Evolutionary conservation across 1,284 basidiomycete species (phyloP).

Genomic region (Sparassis latifolia): DNA sequence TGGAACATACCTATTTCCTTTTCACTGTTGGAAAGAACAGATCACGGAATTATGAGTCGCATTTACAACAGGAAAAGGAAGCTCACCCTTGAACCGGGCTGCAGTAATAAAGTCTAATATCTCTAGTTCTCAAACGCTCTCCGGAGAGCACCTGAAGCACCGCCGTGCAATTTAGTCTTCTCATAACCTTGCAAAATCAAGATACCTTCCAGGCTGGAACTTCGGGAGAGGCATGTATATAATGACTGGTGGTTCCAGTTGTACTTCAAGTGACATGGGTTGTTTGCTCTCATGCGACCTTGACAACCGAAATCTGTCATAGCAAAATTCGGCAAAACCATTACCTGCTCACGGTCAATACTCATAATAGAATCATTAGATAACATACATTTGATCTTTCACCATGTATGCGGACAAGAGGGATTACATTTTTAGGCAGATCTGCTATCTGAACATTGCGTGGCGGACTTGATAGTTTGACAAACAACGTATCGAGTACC

Average conservation of each 20-base stretch:
- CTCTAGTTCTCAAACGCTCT: neutral
- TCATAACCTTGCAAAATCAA: conserved; percentile 2
- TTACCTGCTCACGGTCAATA: neutral
- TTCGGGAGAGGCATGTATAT: conserved; percentile 8
- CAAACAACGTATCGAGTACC: neutral
- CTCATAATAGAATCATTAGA: neutral
- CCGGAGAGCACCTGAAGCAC: neutral
- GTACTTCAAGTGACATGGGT: conserved; percentile 3
- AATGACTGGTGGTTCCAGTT: conserved; percentile 6
- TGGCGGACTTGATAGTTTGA: neutral
- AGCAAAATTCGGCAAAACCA: neutral
- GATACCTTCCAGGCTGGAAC: conserved; percentile 3
- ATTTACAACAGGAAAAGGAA: neutral
- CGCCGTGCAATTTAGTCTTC: neutral
- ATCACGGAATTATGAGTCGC: neutral
- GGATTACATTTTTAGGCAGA: neutral
- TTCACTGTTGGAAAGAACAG: neutral
- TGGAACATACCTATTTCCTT: neutral
- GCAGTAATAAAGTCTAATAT: neutral
- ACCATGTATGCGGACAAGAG: neutral
- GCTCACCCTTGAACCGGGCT: neutral
- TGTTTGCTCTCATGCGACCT: conserved; percentile 4
- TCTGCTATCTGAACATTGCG: neutral
- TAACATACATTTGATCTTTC: neutral
- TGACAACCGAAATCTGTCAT: conserved; percentile 9